Percentiles rank a stretch among this genome's conserved stretches.
phyloP scores from a whole-genome alignment of 805 yeast genomes.

The Teunomyces aglyptinius region DNA sequence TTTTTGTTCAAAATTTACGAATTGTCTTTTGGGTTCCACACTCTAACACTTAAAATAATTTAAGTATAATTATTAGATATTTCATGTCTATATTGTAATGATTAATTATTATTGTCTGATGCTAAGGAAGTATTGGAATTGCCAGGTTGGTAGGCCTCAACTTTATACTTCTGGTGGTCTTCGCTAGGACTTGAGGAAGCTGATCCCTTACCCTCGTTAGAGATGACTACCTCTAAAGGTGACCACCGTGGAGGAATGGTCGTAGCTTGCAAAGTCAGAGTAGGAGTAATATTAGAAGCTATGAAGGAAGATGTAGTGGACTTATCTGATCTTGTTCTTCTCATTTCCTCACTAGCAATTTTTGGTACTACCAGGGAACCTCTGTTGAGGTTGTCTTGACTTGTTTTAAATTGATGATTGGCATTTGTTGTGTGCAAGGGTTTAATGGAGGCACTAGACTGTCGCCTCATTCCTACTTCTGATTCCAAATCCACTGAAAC shows the following conservation, averaged over 20 bases:
- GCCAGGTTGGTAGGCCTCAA: background rate
- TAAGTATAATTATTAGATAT: background rate
- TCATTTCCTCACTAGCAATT: background rate
- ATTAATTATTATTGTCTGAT: background rate
- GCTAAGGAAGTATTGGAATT: background rate
- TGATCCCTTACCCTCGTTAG: background rate
- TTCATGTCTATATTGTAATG: slow-evolving; percentile 3
- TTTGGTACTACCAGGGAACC: background rate
- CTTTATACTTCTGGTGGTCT: background rate
- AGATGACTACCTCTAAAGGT: background rate
- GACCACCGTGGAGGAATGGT: background rate
- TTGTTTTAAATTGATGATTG: slow-evolving; percentile 5
- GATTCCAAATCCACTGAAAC: slow-evolving; percentile 9
- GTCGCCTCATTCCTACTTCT: slow-evolving; percentile 6
- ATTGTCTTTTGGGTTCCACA: too few species aligned
- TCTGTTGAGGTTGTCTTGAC: background rate
- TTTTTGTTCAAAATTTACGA: slow-evolving; percentile 1
- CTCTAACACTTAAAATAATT: too few species aligned
- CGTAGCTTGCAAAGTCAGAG: background rate
- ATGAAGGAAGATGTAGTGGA: background rate
- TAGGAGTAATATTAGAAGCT: background rate
- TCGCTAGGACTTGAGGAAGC: background rate
- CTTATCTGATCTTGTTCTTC: background rate
- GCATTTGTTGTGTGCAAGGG: slow-evolving; percentile 7
- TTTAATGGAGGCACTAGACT: slow-evolving; percentile 9